A percentile compares a stretch with the other conserved stretches of the same genome.
These are phyloP conservation scores for Aureobasidium sp. DNA, from an alignment of 2,329 filamentous ascomycete species.

Conservation along the genomic window DNA sequence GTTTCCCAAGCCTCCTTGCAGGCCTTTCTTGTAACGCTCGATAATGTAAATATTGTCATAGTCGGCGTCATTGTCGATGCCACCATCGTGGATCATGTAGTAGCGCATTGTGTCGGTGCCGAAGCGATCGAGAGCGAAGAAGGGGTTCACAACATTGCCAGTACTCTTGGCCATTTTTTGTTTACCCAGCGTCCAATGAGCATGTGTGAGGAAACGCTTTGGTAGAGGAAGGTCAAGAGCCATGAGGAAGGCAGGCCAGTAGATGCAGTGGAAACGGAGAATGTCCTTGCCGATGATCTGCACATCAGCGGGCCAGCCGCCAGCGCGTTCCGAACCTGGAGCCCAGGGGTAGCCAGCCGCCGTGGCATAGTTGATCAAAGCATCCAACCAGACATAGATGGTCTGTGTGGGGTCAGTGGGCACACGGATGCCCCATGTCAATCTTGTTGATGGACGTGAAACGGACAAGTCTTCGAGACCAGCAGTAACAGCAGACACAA, in stretches of 20 bases:
- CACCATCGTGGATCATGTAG: constrained; percentile 76
- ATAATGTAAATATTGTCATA: constrained; percentile 76
- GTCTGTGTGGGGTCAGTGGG: constrained; percentile 79
- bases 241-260: constrained; percentile 95
- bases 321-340: constrained; percentile 52
- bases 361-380: constrained; percentile 87
- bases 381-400: constrained; percentile 97
- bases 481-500: constrained; percentile 66
- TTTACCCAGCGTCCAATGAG: constrained; percentile 87
- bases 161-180: constrained; percentile 96
- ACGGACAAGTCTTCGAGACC: constrained; percentile 83
- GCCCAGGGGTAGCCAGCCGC: constrained; percentile 78
- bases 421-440: constrained; percentile 83
- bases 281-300: constrained; percentile 97
- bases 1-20: constrained; percentile 75
- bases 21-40: constrained; percentile 66
- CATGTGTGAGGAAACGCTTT: constrained; percentile 75
- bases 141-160: constrained; percentile 91
- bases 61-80: constrained; percentile 66
- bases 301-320: constrained; percentile 82
- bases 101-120: constrained; percentile 82
- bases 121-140: constrained; percentile 82
- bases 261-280: constrained; percentile 88
- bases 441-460: constrained; percentile 67
- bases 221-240: constrained; percentile 74